Conservation (phyloP, 495 filamentous ascomycete genomes). For the Aspergillus nanangensis region DNA sequence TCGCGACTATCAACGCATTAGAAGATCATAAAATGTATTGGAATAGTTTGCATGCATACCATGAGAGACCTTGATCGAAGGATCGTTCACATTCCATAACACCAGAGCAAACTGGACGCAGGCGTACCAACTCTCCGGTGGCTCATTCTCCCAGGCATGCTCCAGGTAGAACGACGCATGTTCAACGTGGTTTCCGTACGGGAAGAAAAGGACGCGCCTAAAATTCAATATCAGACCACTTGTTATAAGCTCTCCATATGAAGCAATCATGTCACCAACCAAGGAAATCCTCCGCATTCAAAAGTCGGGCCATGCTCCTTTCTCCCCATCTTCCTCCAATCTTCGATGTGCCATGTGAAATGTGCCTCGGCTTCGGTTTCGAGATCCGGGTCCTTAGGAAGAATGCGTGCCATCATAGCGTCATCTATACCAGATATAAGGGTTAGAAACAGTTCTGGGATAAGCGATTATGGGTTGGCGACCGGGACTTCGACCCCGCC, state of each 20-base stretch:
- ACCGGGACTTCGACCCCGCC: slow-evolving; percentile 4
- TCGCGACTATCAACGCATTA: slow-evolving; percentile 46
- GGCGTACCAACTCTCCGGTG: slow-evolving; percentile 87
- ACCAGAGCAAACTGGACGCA: slow-evolving; percentile 95
- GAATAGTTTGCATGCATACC: slow-evolving; percentile 29
- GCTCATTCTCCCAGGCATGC: slow-evolving; percentile 72
- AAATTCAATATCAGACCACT: background rate
- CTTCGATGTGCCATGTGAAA: slow-evolving; percentile 80
- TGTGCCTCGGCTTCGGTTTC: slow-evolving; percentile 65
- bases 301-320: slow-evolving; percentile 88
- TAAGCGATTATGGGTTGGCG: background rate
- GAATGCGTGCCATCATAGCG: slow-evolving; percentile 74
- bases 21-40: background rate
- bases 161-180: slow-evolving; percentile 94
- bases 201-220: slow-evolving; percentile 93
- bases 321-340: slow-evolving; percentile 68
- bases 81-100: slow-evolving; percentile 88
- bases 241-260: background rate
- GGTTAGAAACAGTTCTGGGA: slow-evolving; percentile 13
- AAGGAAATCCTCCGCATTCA: slow-evolving; percentile 80
- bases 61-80: slow-evolving; percentile 67
- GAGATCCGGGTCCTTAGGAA: slow-evolving; percentile 68
- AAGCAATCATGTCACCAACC: slow-evolving; percentile 58
- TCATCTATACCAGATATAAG: slow-evolving; percentile 51
- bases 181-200: slow-evolving; percentile 88